A percentile compares a stretch with the other conserved stretches of the same genome.
These are phyloP conservation scores for Salvia miltiorrhiza DNA, from an alignment of 257 asterid genomes.

Conservation along the genomic window DNA sequence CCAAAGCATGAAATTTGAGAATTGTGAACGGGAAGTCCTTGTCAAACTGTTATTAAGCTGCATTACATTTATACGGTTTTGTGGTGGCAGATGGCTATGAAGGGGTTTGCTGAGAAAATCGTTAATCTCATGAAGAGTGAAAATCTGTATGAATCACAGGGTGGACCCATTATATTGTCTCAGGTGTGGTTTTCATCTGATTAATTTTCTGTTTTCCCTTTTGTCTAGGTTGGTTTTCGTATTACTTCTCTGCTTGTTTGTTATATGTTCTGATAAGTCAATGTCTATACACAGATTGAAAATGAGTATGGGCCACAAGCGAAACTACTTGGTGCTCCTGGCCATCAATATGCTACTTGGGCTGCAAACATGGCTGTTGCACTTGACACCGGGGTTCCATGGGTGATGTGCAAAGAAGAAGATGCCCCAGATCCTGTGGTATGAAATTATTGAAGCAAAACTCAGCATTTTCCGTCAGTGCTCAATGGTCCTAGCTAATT, in stretches of 20 bases:
- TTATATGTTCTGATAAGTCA: neutral
- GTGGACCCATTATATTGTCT: slow-evolving; percentile 88
- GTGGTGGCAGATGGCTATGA: slow-evolving; percentile 88
- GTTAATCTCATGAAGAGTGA: slow-evolving; percentile 78
- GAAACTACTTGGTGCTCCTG: slow-evolving; percentile 47
- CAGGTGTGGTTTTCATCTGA: slow-evolving; percentile 47
- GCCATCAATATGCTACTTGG: slow-evolving; percentile 49
- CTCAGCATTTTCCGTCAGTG: neutral
- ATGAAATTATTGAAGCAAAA: slow-evolving; percentile 6
- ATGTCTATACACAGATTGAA: slow-evolving; percentile 45
- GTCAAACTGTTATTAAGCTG: neutral
- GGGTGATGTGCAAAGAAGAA: slow-evolving; percentile 82
- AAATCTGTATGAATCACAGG: slow-evolving; percentile 67
- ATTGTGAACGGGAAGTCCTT: too few species aligned
- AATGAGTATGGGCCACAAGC: slow-evolving; percentile 69
- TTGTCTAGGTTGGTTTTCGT: neutral
- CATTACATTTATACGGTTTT: slow-evolving; percentile 10
- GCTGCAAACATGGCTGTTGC: slow-evolving; percentile 72
- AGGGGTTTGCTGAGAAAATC: slow-evolving; percentile 72
- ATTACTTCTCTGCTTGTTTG: neutral
- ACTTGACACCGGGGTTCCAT: slow-evolving; percentile 63
- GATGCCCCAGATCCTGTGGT: slow-evolving; percentile 96
- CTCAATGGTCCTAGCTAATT: neutral
- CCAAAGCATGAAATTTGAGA: neutral
- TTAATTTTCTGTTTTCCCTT: neutral